Evolutionary conservation across 1,284 basidiomycete genomes (phyloP).

Genomic region (Sporisorium sorghi): DNA sequence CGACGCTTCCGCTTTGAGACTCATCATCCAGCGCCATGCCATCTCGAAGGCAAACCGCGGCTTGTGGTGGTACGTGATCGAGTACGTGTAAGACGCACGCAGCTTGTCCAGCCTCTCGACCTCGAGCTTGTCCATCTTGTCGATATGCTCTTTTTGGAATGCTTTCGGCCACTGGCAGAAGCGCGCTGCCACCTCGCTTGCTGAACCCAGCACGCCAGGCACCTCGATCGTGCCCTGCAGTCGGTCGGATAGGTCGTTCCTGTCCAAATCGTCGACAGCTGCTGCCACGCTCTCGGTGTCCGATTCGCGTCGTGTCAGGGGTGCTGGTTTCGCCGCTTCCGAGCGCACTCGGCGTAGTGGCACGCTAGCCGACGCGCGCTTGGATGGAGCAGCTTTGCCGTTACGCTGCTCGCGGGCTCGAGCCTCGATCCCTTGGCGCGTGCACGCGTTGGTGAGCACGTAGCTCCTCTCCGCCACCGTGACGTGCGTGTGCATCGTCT

Average conservation of each 20-base stretch:
- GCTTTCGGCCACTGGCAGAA: conserved; percentile 37
- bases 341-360: conserved; percentile 31
- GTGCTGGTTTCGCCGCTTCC: conserved; percentile 9
- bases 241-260: conserved; percentile 10
- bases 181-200: conserved; percentile 31
- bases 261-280: conserved; percentile 19
- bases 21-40: conserved; percentile 37
- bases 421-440: conserved; percentile 13
- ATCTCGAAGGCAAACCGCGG: conserved; percentile 45
- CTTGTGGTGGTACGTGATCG: conserved; percentile 18
- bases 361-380: conserved; percentile 2
- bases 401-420: conserved; percentile 4
- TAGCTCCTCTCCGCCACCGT: conserved; percentile 29
- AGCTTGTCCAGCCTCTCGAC: conserved; percentile 20
- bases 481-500: conserved; percentile 24
- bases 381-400: background rate
- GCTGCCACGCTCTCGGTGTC: background rate
- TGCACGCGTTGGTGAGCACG: conserved; percentile 16
- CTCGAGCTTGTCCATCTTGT: conserved; percentile 20
- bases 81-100: conserved; percentile 43
- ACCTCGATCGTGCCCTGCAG: conserved; percentile 28
- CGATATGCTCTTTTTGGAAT: conserved; percentile 17
- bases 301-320: background rate
- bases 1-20: conserved; percentile 27
- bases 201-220: conserved; percentile 17